Conservation (phyloP, 1,139 yeast species). For the Blastobotrys serpentis region DNA sequence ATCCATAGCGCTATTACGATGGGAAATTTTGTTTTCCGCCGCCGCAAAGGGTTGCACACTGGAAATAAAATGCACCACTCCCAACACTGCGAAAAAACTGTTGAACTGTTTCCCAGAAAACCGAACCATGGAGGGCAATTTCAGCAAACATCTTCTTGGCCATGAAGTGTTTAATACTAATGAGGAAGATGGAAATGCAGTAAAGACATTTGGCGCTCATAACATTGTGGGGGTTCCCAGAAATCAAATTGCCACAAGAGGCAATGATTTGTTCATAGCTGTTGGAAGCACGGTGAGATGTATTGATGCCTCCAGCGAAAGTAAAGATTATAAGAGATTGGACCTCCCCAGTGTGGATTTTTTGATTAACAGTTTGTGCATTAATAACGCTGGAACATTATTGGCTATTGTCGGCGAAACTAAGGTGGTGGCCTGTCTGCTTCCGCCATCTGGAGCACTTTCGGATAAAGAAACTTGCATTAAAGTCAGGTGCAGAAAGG, state of each 20-base stretch:
- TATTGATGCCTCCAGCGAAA: constrained; percentile 22
- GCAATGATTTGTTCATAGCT: constrained; percentile 36
- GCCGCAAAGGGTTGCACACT: too few species aligned
- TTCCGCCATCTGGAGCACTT: constrained; percentile 36
- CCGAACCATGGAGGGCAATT: background rate
- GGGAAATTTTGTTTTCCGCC: too few species aligned
- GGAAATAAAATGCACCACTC: too few species aligned
- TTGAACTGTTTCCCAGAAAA: background rate
- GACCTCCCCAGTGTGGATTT: constrained; percentile 37
- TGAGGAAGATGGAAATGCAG: constrained; percentile 13
- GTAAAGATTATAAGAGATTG: constrained; percentile 22
- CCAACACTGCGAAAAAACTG: background rate
- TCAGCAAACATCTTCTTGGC: constrained; percentile 14
- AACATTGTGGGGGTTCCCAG: constrained; percentile 3
- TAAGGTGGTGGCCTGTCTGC: constrained; percentile 36
- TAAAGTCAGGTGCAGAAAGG: constrained; percentile 15
- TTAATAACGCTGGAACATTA: constrained; percentile 45
- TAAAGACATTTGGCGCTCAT: constrained; percentile 7
- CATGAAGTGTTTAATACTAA: constrained; percentile 17
- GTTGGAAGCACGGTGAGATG: constrained; percentile 34
- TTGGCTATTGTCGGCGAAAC: constrained; percentile 43
- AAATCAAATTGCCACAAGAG: constrained; percentile 22
- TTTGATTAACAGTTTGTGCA: constrained; percentile 29
- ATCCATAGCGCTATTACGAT: too few species aligned
- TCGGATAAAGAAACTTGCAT: constrained; percentile 21